Base-by-base conservation (phyloP, 805 yeast species). In the Isabelozyma heimii region DNA sequence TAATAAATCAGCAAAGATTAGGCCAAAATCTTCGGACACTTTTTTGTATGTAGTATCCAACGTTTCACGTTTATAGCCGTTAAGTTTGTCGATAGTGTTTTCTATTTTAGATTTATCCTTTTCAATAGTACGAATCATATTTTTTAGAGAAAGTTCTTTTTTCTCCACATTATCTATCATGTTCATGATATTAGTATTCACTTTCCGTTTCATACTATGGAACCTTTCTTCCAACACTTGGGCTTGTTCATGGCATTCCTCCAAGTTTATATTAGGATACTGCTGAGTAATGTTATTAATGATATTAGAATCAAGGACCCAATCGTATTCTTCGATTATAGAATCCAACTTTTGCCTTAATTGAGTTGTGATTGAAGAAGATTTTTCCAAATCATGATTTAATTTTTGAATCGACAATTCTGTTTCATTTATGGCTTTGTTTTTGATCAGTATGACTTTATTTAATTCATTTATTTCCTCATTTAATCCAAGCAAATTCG, bases 91-190 rank as follows among this genome's bases (percentile, higher is more conserved):
- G 41, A 94, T 85, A 0, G 98, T 91, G 54, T 89, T 91, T 57
- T 87, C 91, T 56, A 94, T 91, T 72, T 92, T 92, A 9, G 83
- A 69, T 67, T 91, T 91, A 67, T 92, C 97, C 66, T 83, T 87
- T 57, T 88, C 95, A 56, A 91, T 90, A 5, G 96, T 90, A 52
- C 77, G 80, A 54, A 92, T 87, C 91, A 89, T 91, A 8, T 81
- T 77, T 56, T 81, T 85, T 59, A 92, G 75, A 4, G 91, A 76
- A 8, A 76, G 64, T 61, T 91, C 97, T 62, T 90, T 89, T 75
- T 87, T 90, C 63, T 91, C 97, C 26, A 89, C 95, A 55, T 84
- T 89, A 59, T 91, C 97, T 53, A 90, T 89, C 87, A 87, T 88
- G 58, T 84, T 84, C 96, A 88, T 88, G 52, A 90, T 89, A 60